Base-by-base conservation (phyloP, 2,329 filamentous ascomycete species). In the Hypoxylon sp. region DNA sequence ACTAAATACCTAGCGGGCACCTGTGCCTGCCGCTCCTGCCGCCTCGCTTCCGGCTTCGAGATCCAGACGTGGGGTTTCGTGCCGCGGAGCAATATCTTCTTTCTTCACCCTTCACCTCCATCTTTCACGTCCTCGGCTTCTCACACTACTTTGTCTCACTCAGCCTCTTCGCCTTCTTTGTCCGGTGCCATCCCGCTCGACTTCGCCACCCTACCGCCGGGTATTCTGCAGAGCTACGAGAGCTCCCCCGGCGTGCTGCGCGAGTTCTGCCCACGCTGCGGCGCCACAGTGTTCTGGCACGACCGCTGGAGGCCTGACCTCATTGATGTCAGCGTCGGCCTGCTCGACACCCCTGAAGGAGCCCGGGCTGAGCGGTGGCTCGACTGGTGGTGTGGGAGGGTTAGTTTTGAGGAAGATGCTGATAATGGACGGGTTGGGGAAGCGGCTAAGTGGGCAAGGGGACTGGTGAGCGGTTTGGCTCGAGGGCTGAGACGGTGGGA, bases 1-100 rank as follows among this genome's bases (percentile, higher is more conserved):
- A 82, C 77, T 4, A 85, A 81, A 63, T 91, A 88, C 73, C 77
- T 88, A 1, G 85, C 87, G 2, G 86, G 87, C 1, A 82, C 84
- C 6, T 91, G 89, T 71, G 81, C 83, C 1, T 92, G 90, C 75
- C 80, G 78, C 4, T 85, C 86, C 1, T 93, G 90, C 73, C 85
- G 89, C 4, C 78, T 88, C 2, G 76, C 78, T 0, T 83, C 85
- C 0, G 89, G 89, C 2, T 89, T 87, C 67, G 87, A 91, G 59
- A 83, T 91, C 48, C 85, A 90, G 69, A 79, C 84, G 0, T 92
- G 89, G 89, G 82, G 86, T 0, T 92, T 91, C 71, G 78, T 91
- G 0, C 87, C 88, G 0, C 80, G 81, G n/a, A 75, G 77, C 1
- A 88, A 89, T 70, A 86, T 92, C 55, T 76, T 80, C 16, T 79